A percentile compares a stretch with the other conserved stretches of the same genome.
Evolutionary conservation across 371 early-diverging fungal genomes (phyloP).

Genomic region (Conidiobolus incongruus): DNA sequence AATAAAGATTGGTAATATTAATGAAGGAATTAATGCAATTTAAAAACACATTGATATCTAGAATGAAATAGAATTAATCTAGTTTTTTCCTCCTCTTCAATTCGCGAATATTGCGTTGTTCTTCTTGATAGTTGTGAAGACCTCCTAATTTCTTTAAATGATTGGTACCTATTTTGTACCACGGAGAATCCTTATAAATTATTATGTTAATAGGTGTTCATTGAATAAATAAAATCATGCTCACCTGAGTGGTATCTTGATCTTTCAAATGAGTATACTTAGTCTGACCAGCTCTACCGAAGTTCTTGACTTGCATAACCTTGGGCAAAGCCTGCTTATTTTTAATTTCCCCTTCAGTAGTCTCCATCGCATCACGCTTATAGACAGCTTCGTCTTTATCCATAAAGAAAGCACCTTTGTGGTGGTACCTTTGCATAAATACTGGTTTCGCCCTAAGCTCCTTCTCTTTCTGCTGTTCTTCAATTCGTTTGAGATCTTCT

Average conservation of each 20-base stretch:
- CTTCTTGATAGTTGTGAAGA: too few relatives aligned
- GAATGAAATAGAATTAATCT: too few relatives aligned
- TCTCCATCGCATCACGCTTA: conserved; percentile 39
- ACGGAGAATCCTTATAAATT: too few relatives aligned
- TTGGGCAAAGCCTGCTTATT: conserved; percentile 45
- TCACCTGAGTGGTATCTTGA: conserved; percentile 43
- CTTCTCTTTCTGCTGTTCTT: conserved; percentile 22
- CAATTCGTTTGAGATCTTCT: conserved; percentile 33
- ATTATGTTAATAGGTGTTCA: too few relatives aligned
- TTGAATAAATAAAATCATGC: too few relatives aligned
- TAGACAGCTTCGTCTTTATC: conserved; percentile 31
- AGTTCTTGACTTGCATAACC: conserved; percentile 79
- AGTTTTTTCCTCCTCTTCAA: too few relatives aligned
- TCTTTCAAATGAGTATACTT: conserved; percentile 71
- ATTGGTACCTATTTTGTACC: too few relatives aligned
- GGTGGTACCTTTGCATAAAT: conserved; percentile 68
- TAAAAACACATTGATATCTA: too few relatives aligned
- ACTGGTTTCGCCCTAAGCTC: conserved; percentile 18
- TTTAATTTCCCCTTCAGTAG: conserved; percentile 53
- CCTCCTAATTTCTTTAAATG: too few relatives aligned
- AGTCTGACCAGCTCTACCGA: conserved; percentile 64
- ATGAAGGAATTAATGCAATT: too few relatives aligned
- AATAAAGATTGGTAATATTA: too few relatives aligned
- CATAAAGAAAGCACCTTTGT: conserved; percentile 69
- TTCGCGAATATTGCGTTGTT: too few relatives aligned